Evolutionary conservation across 805 yeast species (phyloP).

Genomic region (Millerago galiae): DNA sequence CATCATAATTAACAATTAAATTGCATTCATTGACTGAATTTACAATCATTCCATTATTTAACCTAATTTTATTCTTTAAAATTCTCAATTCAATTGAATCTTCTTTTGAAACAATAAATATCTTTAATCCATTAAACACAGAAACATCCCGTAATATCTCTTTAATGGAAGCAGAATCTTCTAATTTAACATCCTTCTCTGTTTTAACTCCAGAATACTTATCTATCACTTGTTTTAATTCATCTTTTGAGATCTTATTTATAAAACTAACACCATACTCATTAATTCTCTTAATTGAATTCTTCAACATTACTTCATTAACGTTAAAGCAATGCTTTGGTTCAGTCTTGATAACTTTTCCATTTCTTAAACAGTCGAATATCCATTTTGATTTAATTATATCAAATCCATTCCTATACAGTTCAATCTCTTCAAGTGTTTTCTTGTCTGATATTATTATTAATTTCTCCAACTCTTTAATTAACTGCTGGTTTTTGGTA

Average conservation of each 20-base stretch:
- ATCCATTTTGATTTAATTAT: conserved; percentile 69
- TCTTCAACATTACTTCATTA: conserved; percentile 23
- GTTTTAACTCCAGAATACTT: neutral
- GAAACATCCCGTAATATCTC: conserved; percentile 14
- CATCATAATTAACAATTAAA: conserved; percentile 32
- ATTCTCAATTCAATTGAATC: conserved; percentile 6
- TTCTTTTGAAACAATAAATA: conserved; percentile 25
- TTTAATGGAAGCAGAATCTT: neutral
- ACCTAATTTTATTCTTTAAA: conserved; percentile 24
- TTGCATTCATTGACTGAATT: conserved; percentile 27
- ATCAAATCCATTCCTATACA: conserved; percentile 47
- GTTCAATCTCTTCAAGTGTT: conserved; percentile 32
- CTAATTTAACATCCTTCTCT: conserved; percentile 7
- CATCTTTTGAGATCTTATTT: conserved; percentile 18
- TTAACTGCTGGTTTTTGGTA: conserved; percentile 27
- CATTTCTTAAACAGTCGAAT: conserved; percentile 49
- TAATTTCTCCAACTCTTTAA: conserved; percentile 12
- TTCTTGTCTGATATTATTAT: conserved; percentile 33
- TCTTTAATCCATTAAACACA: conserved; percentile 30
- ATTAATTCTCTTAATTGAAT: conserved; percentile 40
- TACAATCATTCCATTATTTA: conserved; percentile 40
- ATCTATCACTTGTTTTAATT: conserved; percentile 1
- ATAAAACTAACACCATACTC: conserved; percentile 56
- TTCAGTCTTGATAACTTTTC: conserved; percentile 45
- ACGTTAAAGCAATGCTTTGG: conserved; percentile 49